Conservation (phyloP, 179 eudicot genomes). For the Spergularia azorica region DNA sequence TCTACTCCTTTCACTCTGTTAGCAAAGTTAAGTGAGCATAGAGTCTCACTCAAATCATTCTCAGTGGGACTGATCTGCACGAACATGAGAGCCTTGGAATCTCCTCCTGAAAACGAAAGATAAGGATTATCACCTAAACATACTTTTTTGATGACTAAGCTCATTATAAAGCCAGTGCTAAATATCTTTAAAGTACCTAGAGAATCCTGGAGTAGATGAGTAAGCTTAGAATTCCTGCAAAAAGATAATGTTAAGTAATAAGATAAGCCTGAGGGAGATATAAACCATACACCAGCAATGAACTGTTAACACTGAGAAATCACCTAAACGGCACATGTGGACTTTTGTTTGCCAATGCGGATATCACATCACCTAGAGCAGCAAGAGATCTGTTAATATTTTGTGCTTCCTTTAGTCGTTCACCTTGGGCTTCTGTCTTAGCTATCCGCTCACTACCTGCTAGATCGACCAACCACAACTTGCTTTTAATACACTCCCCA, state of each 20-base stretch:
- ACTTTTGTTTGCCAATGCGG: constrained; percentile 86
- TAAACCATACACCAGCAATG: neutral
- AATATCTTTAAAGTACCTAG: constrained; percentile 54
- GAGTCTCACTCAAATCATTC: constrained; percentile 81
- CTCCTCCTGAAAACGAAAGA: constrained; percentile 62
- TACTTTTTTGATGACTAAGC: neutral
- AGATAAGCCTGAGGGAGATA: constrained; percentile 3
- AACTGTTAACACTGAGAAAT: neutral
- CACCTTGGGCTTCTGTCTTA: constrained; percentile 94
- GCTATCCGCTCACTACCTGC: constrained; percentile 97
- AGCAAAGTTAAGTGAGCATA: constrained; percentile 94
- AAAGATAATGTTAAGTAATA: neutral
- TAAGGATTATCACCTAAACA: constrained; percentile 10
- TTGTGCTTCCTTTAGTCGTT: constrained; percentile 86
- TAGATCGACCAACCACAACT: constrained; percentile 89
- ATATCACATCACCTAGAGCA: constrained; percentile 94
- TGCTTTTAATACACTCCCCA: constrained; percentile 91
- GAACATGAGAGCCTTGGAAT: constrained; percentile 93
- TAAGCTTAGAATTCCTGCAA: constrained; percentile 93
- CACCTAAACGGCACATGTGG: constrained; percentile 87
- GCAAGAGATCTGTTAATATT: constrained; percentile 92
- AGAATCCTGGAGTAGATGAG: constrained; percentile 97
- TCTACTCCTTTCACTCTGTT: constrained; percentile 95
- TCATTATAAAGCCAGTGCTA: neutral
- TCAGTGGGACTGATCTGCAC: constrained; percentile 94